Evolutionary conservation across 2,329 filamentous ascomycete species (phyloP).

Genomic region (Chaetomium sp.): DNA sequence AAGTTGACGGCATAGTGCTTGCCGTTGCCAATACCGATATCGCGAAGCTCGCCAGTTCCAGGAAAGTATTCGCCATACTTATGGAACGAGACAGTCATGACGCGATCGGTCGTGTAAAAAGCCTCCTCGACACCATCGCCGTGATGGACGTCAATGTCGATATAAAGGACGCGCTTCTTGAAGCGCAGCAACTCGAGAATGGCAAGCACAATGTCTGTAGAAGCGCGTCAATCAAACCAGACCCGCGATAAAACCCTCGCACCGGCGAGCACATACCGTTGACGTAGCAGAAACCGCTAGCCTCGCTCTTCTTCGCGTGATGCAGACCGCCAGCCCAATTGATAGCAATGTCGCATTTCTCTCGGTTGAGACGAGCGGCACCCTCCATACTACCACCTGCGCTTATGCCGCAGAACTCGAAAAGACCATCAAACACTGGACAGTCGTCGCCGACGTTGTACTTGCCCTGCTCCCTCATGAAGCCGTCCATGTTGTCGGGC

Average conservation of each 20-base stretch:
- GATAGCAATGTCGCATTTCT: conserved; percentile 94
- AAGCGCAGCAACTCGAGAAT: conserved; percentile 89
- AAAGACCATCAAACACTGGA: conserved; percentile 96
- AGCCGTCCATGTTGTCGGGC: conserved; percentile 97
- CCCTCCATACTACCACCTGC: conserved; percentile 93
- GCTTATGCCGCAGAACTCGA: conserved; percentile 93
- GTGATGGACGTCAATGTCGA: conserved; percentile 88
- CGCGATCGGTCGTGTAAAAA: conserved; percentile 80
- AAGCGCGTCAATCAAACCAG: conserved; percentile 1
- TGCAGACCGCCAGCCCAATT: conserved; percentile 98
- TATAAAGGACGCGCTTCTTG: conserved; percentile 94
- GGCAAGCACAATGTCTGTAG: conserved; percentile 86
- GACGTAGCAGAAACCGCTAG: conserved; percentile 96
- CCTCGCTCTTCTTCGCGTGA: conserved; percentile 96
- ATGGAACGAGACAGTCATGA: conserved; percentile 92
- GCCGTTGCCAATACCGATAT: conserved; percentile 83
- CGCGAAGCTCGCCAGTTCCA: conserved; percentile 82
- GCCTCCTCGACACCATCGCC: conserved; percentile 85
- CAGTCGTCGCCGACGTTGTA: conserved; percentile 98
- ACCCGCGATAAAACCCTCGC: not conserved
- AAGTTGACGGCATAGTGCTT: conserved; percentile 92
- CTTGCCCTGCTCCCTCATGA: conserved; percentile 84
- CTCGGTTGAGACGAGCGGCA: conserved; percentile 82
- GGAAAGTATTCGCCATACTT: conserved; percentile 98
- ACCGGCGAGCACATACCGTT: conserved; percentile 70